Evolutionary conservation across 2,329 filamentous ascomycete species (phyloP).

Genomic region (Trichothecium roseum): DNA sequence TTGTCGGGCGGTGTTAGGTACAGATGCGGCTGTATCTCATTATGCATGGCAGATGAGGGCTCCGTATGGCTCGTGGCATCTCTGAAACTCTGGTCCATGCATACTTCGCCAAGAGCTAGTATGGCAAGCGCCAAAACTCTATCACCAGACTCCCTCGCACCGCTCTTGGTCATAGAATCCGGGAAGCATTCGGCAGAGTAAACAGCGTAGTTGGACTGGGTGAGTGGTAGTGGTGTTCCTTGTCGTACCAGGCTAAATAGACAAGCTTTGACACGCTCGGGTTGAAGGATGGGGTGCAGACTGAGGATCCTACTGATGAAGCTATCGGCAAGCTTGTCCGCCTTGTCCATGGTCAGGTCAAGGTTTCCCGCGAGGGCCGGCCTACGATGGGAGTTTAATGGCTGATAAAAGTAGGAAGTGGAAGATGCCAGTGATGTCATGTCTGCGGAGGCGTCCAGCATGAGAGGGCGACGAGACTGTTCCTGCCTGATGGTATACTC

Average conservation of each 20-base stretch:
- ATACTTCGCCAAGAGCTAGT: constrained; percentile 79
- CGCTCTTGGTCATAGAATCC: too few relatives aligned
- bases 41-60: constrained; percentile 34
- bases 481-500: constrained; percentile 72
- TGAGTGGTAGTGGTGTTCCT: too few relatives aligned
- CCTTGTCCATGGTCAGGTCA: constrained; percentile 40
- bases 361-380: constrained; percentile 36
- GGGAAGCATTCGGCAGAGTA: too few relatives aligned
- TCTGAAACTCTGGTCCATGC: constrained; percentile 42
- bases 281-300: constrained; percentile 54
- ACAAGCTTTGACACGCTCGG: constrained; percentile 40
- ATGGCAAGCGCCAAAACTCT: constrained; percentile 77
- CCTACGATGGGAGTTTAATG: constrained; percentile 26
- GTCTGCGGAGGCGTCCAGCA: constrained; percentile 39
- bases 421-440: constrained; percentile 42
- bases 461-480: constrained; percentile 59
- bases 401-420: constrained; percentile 28
- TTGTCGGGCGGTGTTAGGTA: constrained; percentile 42
- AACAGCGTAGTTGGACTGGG: too few relatives aligned
- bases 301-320: constrained; percentile 53
- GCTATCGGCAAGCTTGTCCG: constrained; percentile 42
- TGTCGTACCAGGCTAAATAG: constrained; percentile 39
- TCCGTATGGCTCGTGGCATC: constrained; percentile 48
- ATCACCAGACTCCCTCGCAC: constrained; percentile 56
- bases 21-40: constrained; percentile 41